phyloP scores from a whole-genome alignment of 129 eudicot genomes.

The Erigeron canadensis region DNA sequence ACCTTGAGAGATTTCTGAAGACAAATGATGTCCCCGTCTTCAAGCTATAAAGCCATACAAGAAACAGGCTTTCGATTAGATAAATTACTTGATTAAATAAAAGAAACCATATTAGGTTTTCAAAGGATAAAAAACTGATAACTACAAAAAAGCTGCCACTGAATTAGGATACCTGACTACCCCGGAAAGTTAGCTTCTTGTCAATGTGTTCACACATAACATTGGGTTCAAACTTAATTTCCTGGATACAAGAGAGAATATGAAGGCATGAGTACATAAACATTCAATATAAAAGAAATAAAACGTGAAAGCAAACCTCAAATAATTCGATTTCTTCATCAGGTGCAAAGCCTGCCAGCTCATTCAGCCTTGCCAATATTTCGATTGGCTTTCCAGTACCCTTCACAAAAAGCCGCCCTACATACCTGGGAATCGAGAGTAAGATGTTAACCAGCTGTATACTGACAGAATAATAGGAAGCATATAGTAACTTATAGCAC shows the following conservation, averaged over 20 bases:
- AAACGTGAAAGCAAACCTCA: constrained; percentile 41
- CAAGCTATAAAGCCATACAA: constrained; percentile 59
- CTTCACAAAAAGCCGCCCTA: constrained; percentile 65
- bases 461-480: not conserved
- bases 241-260: constrained; percentile 34
- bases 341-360: constrained; percentile 63
- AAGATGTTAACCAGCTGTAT: not conserved
- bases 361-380: constrained; percentile 50
- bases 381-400: constrained; percentile 51
- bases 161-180: constrained; percentile 49
- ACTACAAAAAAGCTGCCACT: not conserved
- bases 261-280: not conserved
- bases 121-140: not conserved
- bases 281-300: not conserved
- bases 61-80: not conserved
- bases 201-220: constrained; percentile 60
- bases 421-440: constrained; percentile 42
- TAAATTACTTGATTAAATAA: not conserved
- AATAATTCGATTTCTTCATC: constrained; percentile 71
- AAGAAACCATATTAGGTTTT: not conserved
- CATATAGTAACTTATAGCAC: not conserved
- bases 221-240: constrained; percentile 53
- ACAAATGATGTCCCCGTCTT: constrained; percentile 93
- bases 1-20: constrained; percentile 62
- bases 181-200: constrained; percentile 44